phyloP scores from a whole-genome alignment of 1,139 yeast genomes.

The Kodamaea ohmeri region DNA sequence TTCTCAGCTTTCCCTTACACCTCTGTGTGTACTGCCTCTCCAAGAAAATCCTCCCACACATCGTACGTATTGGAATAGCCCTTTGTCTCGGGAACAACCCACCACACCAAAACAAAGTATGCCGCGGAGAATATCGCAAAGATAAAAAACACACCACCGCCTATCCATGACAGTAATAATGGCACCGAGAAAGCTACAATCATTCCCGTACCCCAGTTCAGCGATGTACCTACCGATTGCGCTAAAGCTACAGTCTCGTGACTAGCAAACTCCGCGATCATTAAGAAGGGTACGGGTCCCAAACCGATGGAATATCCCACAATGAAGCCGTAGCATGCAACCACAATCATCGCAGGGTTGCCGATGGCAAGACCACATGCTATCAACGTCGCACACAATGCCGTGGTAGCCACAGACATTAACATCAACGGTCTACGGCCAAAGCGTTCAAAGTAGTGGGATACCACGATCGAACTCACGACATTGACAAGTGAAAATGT shows the following conservation, averaged over 20 bases:
- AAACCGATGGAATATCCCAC: constrained; percentile 22
- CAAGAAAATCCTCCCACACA: constrained; percentile 26
- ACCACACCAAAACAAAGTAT: constrained; percentile 22
- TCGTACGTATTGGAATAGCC: constrained; percentile 25
- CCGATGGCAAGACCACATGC: constrained; percentile 16
- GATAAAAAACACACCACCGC: constrained; percentile 31
- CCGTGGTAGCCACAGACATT: constrained; percentile 16
- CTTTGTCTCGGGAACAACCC: constrained; percentile 37
- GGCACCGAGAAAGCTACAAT: constrained; percentile 27
- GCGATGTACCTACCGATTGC: constrained; percentile 22
- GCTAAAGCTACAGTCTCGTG: constrained; percentile 23
- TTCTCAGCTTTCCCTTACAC: background rate
- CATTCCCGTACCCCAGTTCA: constrained; percentile 23
- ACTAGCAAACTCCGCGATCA: constrained; percentile 23
- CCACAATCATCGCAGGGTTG: constrained; percentile 15
- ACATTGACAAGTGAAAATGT: constrained; percentile 33
- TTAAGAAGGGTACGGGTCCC: constrained; percentile 30
- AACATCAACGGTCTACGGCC: constrained; percentile 22
- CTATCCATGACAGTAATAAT: constrained; percentile 24
- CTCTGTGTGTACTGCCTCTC: too few relatives aligned
- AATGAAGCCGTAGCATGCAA: constrained; percentile 21
- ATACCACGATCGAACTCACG: constrained; percentile 25
- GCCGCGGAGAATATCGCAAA: constrained; percentile 24
- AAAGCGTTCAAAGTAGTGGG: constrained; percentile 21
- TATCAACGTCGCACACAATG: constrained; percentile 16